Evolutionary conservation across 2,329 filamentous ascomycete species (phyloP).

Genomic region (Botrytis byssoidea): DNA sequence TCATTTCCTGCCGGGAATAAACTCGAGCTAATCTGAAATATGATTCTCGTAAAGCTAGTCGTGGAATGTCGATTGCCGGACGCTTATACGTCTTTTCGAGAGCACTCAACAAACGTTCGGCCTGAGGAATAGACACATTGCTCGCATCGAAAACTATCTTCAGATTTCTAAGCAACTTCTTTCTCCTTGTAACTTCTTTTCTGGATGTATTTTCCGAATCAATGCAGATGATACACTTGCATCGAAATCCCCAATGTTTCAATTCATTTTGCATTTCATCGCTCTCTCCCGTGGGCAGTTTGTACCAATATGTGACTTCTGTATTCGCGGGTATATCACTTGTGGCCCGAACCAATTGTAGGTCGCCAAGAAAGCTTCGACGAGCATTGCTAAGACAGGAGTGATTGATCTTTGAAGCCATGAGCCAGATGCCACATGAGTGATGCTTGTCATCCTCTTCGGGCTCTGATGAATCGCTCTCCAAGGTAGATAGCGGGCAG

Average conservation of each 20-base stretch:
- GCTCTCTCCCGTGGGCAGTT: slow-evolving; percentile 13
- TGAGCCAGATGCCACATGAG: slow-evolving; percentile 27
- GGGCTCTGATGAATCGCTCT: background rate
- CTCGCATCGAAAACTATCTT: slow-evolving; percentile 13
- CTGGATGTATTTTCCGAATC: slow-evolving; percentile 15
- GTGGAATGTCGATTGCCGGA: slow-evolving; percentile 14
- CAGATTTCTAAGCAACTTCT: slow-evolving; percentile 17
- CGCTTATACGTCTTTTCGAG: slow-evolving; percentile 22
- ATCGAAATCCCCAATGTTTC: slow-evolving; percentile 23
- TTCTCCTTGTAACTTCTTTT: slow-evolving; percentile 17
- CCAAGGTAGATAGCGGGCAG: slow-evolving; percentile 22
- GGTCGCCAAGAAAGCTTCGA: slow-evolving; percentile 27
- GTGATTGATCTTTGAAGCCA: slow-evolving; percentile 30
- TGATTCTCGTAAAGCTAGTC: slow-evolving; percentile 21
- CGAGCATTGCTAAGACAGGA: slow-evolving; percentile 27
- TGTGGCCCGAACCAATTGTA: slow-evolving; percentile 25
- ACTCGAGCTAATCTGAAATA: slow-evolving; percentile 20
- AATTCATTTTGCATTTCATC: slow-evolving; percentile 20
- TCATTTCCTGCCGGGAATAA: slow-evolving; percentile 9
- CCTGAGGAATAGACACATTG: slow-evolving; percentile 16
- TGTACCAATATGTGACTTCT: slow-evolving; percentile 25
- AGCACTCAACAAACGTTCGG: slow-evolving; percentile 17
- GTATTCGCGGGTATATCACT: slow-evolving; percentile 25
- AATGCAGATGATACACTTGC: slow-evolving; percentile 23
- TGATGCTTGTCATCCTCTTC: slow-evolving; percentile 8